Evolutionary conservation across 1,284 basidiomycete species (phyloP), one percentile per base, ranked within the genome.

Genomic region (Trametes versicolor): DNA sequence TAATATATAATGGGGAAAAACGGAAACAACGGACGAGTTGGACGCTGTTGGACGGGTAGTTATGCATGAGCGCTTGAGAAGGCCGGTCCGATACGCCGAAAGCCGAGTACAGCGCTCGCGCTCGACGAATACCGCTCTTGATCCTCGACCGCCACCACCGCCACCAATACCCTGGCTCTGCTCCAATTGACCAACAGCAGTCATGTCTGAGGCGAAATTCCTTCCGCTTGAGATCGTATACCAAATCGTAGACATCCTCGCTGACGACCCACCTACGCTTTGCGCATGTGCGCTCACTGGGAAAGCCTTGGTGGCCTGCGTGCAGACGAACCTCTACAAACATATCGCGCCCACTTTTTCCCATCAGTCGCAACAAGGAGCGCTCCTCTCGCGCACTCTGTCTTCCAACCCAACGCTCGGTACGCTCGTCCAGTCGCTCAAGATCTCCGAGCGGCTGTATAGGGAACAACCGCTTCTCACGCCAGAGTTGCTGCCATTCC

Each of bases 321-420:
- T 49, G 5, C 48, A 37, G 12, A 25, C 23, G 4, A 52, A 21
- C 39, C 27, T 59, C 32, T 59, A 59, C 32, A 17, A 37, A 21
- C 19, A 51, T 19, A 52, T 59, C 37, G 29, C 29, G 8, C n/a
- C 10, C 5, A 25, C 51, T 2, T 6, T 4, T 0, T 17, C 19
- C 17, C 5, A 29, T 9, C 23, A 13, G 12, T 10, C 37, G 8
- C 15, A 29, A 12, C 13, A 51, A 2, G n/a, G 17, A n/a, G 15
- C 45, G 29, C 25, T 41, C 8, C 51, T 61, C 34, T 54, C 51
- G 1, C 29, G 59, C 19, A 61, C 59, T 1, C 45, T 61, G 23
- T 12, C 2, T 21, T 34, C 32, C n/a, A 25, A 61, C 21, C 59
- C 59, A 4, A 1, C 41, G 5, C 32, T 61, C 23, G 51, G 59